phyloP scores from a whole-genome alignment of 2,329 filamentous ascomycete species.

The Fusarium tricinctum region DNA sequence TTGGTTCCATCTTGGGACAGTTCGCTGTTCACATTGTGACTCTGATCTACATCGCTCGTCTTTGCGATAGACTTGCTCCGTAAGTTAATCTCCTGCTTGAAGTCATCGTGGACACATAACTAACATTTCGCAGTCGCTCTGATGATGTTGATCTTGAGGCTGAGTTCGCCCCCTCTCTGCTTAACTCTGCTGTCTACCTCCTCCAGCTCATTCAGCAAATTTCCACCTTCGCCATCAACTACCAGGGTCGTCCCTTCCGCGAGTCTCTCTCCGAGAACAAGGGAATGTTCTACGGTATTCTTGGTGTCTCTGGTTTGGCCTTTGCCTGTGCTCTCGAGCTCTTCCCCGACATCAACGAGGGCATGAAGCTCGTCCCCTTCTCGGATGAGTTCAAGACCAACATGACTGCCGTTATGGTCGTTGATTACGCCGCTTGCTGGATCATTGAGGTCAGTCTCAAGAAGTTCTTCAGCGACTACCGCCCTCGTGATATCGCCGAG shows the following conservation, averaged over 20 bases:
- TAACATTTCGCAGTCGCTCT: conserved; percentile 60
- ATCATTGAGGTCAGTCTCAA: conserved; percentile 90
- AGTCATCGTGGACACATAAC: neutral
- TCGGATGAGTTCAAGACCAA: conserved; percentile 88
- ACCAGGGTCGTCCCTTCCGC: conserved; percentile 97
- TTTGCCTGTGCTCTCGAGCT: conserved; percentile 97
- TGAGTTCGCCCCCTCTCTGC: conserved; percentile 91
- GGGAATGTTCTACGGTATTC: conserved; percentile 97
- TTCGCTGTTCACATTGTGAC: conserved; percentile 96
- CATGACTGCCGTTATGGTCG: conserved; percentile 85
- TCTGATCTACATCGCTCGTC: conserved; percentile 91
- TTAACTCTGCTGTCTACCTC: conserved; percentile 97
- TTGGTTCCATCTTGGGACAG: conserved; percentile 95
- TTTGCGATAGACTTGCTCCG: conserved; percentile 88
- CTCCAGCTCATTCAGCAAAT: conserved; percentile 99
- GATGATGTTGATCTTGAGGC: conserved; percentile 88
- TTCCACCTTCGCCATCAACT: conserved; percentile 99
- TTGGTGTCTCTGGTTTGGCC: conserved; percentile 89
- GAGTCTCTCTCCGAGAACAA: conserved; percentile 95
- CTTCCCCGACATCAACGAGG: conserved; percentile 93
- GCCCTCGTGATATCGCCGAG: conserved; percentile 91
- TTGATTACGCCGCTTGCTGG: conserved; percentile 91
- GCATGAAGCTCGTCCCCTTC: conserved; percentile 93
- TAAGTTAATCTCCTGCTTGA: conserved; percentile 63
- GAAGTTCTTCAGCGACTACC: conserved; percentile 87